phyloP scores from a whole-genome alignment of 805 yeast species.

The Ogataea naganishii region DNA sequence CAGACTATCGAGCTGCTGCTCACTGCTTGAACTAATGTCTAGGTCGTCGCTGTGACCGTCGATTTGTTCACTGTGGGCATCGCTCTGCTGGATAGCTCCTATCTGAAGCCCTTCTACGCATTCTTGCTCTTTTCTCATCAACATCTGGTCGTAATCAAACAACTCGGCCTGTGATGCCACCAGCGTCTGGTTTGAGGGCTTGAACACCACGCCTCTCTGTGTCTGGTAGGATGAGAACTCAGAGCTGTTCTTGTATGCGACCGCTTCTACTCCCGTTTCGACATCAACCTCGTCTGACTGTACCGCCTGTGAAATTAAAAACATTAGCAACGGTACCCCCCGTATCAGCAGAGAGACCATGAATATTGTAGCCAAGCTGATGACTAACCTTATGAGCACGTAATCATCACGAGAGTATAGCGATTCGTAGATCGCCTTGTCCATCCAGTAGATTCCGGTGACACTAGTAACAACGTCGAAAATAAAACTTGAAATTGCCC shows the following conservation, averaged over 20 bases:
- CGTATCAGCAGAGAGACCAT: constrained; percentile 1
- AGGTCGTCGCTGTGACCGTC: no score
- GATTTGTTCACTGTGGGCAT: no score
- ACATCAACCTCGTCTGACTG: neutral
- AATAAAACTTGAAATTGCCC: constrained; percentile 4
- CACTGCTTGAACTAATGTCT: no score
- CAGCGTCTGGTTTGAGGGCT: constrained; percentile 2
- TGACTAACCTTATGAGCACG: neutral
- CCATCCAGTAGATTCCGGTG: constrained; percentile 1
- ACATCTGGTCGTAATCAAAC: no score
- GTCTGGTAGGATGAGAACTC: constrained; percentile 1
- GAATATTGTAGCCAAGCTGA: neutral
- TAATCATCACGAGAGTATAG: neutral
- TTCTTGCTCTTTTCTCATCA: no score
- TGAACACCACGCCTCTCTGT: constrained; percentile 1
- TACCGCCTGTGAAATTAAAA: neutral
- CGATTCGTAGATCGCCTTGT: no score
- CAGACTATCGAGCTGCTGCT: no score
- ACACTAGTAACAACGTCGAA: constrained; percentile 4
- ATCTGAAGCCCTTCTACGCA: no score
- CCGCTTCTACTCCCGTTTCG: neutral
- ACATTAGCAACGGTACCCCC: neutral
- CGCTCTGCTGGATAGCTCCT: no score
- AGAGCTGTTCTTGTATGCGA: neutral
- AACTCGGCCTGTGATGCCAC: constrained; percentile 2